A percentile compares a stretch with the other conserved stretches of the same genome.
Conservation (phyloP, 305 asterid species). For the Stenogyne calaminthoides region DNA sequence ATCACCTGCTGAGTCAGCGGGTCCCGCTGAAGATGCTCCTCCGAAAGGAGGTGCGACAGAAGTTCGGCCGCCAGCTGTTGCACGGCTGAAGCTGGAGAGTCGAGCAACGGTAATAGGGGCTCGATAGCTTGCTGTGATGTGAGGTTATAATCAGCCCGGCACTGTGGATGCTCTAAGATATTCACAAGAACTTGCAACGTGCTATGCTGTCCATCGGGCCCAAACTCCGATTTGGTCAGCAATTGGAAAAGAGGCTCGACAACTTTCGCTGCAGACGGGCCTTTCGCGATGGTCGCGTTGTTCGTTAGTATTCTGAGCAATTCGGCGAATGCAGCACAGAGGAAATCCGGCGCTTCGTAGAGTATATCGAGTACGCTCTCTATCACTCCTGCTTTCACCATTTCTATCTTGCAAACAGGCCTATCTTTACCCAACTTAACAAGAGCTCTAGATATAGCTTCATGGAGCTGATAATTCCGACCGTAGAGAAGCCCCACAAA, state of each 20-base stretch:
- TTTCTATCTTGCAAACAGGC: slow-evolving; percentile 95
- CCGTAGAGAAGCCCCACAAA: slow-evolving; percentile 94
- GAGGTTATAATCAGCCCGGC: slow-evolving; percentile 83
- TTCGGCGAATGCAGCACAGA: slow-evolving; percentile 95
- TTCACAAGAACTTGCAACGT: slow-evolving; percentile 94
- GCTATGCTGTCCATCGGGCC: slow-evolving; percentile 93
- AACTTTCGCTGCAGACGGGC: slow-evolving; percentile 93
- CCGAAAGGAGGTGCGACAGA: slow-evolving; percentile 71
- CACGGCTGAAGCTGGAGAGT: slow-evolving; percentile 82
- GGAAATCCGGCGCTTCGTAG: slow-evolving; percentile 93
- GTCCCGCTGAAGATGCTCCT: slow-evolving; percentile 86
- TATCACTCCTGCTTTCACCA: slow-evolving; percentile 94
- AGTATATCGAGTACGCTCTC: slow-evolving; percentile 86
- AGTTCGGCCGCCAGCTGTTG: slow-evolving; percentile 89
- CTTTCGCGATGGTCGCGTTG: slow-evolving; percentile 95
- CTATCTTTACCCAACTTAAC: slow-evolving; percentile 97
- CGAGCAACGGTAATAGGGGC: slow-evolving; percentile 84
- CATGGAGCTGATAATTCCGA: slow-evolving; percentile 78
- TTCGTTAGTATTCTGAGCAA: slow-evolving; percentile 93
- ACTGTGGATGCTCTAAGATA: slow-evolving; percentile 92
- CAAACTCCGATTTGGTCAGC: slow-evolving; percentile 78
- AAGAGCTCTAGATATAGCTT: slow-evolving; percentile 89
- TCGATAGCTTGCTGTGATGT: slow-evolving; percentile 84
- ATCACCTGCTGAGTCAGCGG: slow-evolving; percentile 67
- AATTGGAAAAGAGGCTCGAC: slow-evolving; percentile 87